Evolutionary conservation across 805 yeast genomes (phyloP).

Genomic region (Kluyveromyces lactis): DNA sequence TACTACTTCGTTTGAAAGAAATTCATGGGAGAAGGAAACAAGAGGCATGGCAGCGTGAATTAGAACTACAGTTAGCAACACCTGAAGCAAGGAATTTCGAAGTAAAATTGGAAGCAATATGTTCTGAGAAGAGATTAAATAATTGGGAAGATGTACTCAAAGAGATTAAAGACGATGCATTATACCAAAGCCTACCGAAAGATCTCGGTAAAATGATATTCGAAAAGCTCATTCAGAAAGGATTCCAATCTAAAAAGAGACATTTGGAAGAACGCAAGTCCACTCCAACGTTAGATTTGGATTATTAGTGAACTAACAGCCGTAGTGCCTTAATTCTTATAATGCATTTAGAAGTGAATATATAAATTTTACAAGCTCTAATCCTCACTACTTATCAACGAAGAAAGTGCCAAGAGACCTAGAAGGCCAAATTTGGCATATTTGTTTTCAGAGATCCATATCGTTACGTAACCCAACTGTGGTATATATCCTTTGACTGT

Average conservation of each 20-base stretch:
- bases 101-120: constrained; percentile 14
- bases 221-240: constrained; percentile 22
- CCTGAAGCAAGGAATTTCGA: constrained; percentile 1
- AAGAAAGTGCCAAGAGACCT: constrained; percentile 64
- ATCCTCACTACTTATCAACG: constrained; percentile 53
- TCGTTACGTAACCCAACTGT: constrained; percentile 81
- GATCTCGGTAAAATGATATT: constrained; percentile 28
- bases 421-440: constrained; percentile 73
- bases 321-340: too few relatives aligned
- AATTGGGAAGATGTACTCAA: constrained; percentile 32
- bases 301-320: neutral
- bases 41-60: neutral
- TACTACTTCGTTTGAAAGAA: neutral
- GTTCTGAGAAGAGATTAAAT: constrained; percentile 17
- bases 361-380: constrained; percentile 1
- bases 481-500: constrained; percentile 92
- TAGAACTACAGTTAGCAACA: neutral
- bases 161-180: constrained; percentile 24
- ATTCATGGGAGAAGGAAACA: neutral
- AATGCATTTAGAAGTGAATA: too few relatives aligned
- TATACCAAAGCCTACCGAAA: constrained; percentile 29
- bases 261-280: neutral
- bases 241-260: neutral
- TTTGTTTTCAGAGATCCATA: constrained; percentile 79
- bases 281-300: neutral